Conservation (phyloP, 1,139 yeast genomes). For the Nakaseomyces kungkrabaensis region DNA sequence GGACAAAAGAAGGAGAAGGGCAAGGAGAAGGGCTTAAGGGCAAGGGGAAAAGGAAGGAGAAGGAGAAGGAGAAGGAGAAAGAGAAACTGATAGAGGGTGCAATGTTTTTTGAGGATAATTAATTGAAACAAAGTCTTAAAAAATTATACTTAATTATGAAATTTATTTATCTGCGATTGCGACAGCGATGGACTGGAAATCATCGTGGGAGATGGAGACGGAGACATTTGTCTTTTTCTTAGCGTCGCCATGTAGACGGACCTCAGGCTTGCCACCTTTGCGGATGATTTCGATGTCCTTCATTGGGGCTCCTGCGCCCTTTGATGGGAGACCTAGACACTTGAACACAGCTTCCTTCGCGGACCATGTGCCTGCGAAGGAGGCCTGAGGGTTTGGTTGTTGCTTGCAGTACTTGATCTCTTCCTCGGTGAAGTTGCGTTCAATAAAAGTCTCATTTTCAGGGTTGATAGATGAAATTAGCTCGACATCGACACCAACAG, state of each 20-base stretch:
- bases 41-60: too few species aligned
- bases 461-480: slow-evolving; percentile 69
- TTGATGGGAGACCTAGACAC: slow-evolving; percentile 77
- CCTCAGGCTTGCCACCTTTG: slow-evolving; percentile 84
- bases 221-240: slow-evolving; percentile 64
- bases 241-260: slow-evolving; percentile 67
- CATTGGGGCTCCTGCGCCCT: slow-evolving; percentile 93
- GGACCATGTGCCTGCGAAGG: slow-evolving; percentile 97
- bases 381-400: slow-evolving; percentile 73
- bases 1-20: too few species aligned
- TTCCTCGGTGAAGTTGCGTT: slow-evolving; percentile 75
- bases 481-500: slow-evolving; percentile 97
- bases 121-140: too few species aligned
- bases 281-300: slow-evolving; percentile 81
- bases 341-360: slow-evolving; percentile 99
- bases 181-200: slow-evolving; percentile 94
- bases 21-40: too few species aligned
- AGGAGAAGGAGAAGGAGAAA: too few species aligned
- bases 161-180: slow-evolving; percentile 50
- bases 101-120: too few species aligned
- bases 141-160: too few species aligned
- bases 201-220: slow-evolving; percentile 93
- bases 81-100: too few species aligned
- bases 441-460: slow-evolving; percentile 79
- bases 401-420: slow-evolving; percentile 72